A percentile compares a stretch with the other conserved stretches of the same genome.
These are phyloP conservation scores for Pholiota conissans DNA, from an alignment of 768 basidiomycete genomes.

Conservation along the genomic window DNA sequence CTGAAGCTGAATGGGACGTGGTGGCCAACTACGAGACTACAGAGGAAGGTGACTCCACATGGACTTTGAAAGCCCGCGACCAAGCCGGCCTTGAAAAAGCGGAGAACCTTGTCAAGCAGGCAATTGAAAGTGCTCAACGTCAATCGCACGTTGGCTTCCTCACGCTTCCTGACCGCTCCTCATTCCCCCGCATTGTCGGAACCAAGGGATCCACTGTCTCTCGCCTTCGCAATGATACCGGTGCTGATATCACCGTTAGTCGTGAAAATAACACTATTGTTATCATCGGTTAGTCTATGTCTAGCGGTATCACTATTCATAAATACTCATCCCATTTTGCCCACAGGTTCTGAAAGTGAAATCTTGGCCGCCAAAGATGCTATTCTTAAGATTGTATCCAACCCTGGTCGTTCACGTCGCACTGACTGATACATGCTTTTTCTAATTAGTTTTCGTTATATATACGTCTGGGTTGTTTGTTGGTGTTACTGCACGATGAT, in stretches of 20 bases:
- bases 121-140: slow-evolving; percentile 67
- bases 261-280: slow-evolving; percentile 86
- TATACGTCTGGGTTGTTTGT: slow-evolving; percentile 4
- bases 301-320: neutral
- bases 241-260: slow-evolving; percentile 89
- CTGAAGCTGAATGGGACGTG: slow-evolving; percentile 69
- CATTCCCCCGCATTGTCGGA: slow-evolving; percentile 93
- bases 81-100: slow-evolving; percentile 77
- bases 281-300: slow-evolving; percentile 67
- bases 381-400: slow-evolving; percentile 60
- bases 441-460: slow-evolving; percentile 5
- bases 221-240: slow-evolving; percentile 84
- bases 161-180: slow-evolving; percentile 76
- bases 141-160: slow-evolving; percentile 85
- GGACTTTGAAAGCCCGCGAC: slow-evolving; percentile 84
- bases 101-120: slow-evolving; percentile 61
- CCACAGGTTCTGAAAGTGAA: slow-evolving; percentile 67
- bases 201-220: slow-evolving; percentile 88
- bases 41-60: slow-evolving; percentile 82
- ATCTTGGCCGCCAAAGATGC: slow-evolving; percentile 76
- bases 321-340: slow-evolving; percentile 5
- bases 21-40: slow-evolving; percentile 74
- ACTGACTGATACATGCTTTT: slow-evolving; percentile 25
- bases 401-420: slow-evolving; percentile 41
- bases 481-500: slow-evolving; percentile 3